Evolutionary conservation across 192 early-diverging fungal species (phyloP), one percentile per base, ranked within the genome.

Genomic region (Podila minutissima): DNA sequence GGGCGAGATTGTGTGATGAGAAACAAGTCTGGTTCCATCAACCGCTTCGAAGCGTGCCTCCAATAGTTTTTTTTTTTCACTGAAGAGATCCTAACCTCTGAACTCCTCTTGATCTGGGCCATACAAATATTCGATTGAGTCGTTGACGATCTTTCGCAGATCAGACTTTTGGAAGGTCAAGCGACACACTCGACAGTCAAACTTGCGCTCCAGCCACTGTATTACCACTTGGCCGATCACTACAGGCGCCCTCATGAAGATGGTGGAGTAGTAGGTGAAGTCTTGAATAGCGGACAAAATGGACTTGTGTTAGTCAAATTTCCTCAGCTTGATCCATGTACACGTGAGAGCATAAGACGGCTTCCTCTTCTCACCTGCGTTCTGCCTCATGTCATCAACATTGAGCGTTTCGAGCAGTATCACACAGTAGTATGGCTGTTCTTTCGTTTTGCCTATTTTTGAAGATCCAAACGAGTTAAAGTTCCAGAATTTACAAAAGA

Each of bases 171-270:
- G 77, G 20, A 81, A 57, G 0, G 48, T 7, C 29, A 73, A 62
- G 12, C 67, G 70, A 55, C 77, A 69, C 32, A 81, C 69, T 38
- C 65, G 72, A 55, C 71, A 73, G 58, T 81, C 77, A 53, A 81
- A 81, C 35, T 59, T 72, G 20, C 71, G 62, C 53, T 81, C 77
- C 4, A 81, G 67, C 77, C 77, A 81, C 35, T 81, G 66, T 2
- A 41, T 64, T 2, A 81, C 41, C 24, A 81, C 35, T 57, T 69
- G 71, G 1, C 53, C 67, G 24, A 81, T 64, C 32, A 66, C 58
- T 5, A 33, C 62, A 5, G 77, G 71, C 3, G 77, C 51, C 60
- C 72, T 81, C 41, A 69, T 50, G 1, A 79, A 58, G 24, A 79
- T 22, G 26, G 71, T 20, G 20, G 31, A 62, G 59, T 71, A 79